A percentile compares a stretch with the other conserved stretches of the same genome.
Conservation (phyloP, 148 eudicot species). For the Cornus florida region DNA sequence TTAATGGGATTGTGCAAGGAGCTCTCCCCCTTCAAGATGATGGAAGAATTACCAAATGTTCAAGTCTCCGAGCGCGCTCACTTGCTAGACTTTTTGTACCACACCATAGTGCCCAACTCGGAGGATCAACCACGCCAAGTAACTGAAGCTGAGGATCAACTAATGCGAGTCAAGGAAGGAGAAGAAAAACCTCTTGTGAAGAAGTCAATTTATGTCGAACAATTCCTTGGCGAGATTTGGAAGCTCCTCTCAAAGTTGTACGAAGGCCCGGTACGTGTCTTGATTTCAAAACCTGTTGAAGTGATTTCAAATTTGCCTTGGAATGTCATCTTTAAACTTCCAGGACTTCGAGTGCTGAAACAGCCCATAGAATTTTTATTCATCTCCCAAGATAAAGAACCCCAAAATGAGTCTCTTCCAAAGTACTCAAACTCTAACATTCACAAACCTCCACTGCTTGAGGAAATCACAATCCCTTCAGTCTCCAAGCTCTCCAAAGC, state of each 20-base stretch:
- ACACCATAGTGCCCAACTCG: slow-evolving; percentile 17
- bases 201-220: too few relatives aligned
- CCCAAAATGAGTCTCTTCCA: slow-evolving; percentile 9
- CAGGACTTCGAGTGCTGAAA: too few relatives aligned
- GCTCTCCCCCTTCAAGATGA: slow-evolving; percentile 32
- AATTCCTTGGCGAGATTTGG: too few relatives aligned
- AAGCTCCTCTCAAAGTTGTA: too few relatives aligned
- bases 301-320: too few relatives aligned
- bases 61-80: slow-evolving; percentile 24
- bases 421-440: not conserved
- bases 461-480: slow-evolving; percentile 44
- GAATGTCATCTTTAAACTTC: too few relatives aligned
- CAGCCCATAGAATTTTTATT: too few relatives aligned
- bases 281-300: too few relatives aligned
- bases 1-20: slow-evolving; percentile 9
- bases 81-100: slow-evolving; percentile 36
- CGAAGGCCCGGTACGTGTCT: too few relatives aligned
- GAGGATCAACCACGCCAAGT: not conserved
- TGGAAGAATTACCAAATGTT: not conserved
- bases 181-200: too few relatives aligned
- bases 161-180: too few relatives aligned
- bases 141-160: slow-evolving; percentile 6
- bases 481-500: slow-evolving; percentile 21
- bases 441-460: not conserved
- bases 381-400: slow-evolving; percentile 7